Evolutionary conservation across 306 rosid genomes (phyloP).

Genomic region (Corylus heterophylla): DNA sequence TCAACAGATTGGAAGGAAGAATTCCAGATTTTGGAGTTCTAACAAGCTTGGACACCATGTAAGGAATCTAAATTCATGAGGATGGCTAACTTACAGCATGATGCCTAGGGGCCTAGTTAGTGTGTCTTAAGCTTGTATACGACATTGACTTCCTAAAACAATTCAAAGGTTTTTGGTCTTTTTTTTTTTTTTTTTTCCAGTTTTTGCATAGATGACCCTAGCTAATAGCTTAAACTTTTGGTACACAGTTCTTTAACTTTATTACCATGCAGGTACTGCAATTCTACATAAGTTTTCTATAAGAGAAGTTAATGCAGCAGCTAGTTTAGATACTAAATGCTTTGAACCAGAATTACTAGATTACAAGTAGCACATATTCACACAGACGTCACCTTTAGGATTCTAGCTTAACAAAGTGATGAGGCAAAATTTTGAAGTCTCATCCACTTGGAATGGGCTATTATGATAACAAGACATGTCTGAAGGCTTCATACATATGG

Average conservation of each 20-base stretch:
- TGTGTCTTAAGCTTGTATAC: not conserved
- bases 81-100: not conserved
- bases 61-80: not conserved
- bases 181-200: not conserved
- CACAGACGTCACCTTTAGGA: not conserved
- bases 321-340: not conserved
- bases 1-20: slow-evolving; percentile 29
- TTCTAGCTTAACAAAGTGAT: not conserved
- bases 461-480: not conserved
- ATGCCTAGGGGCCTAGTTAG: not conserved
- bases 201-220: not conserved
- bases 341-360: not conserved
- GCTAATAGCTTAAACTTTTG: not conserved
- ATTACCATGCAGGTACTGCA: not conserved
- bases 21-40: slow-evolving; percentile 24
- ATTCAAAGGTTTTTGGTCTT: not conserved
- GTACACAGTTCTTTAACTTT: not conserved
- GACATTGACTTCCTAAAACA: not conserved
- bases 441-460: not conserved
- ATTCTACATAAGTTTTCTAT: not conserved
- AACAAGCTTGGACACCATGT: slow-evolving; percentile 19
- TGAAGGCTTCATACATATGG: not conserved
- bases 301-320: not conserved
- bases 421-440: not conserved
- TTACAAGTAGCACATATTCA: not conserved